Conservation (phyloP, 2,329 filamentous ascomycete genomes). For the Penicillium sp. region DNA sequence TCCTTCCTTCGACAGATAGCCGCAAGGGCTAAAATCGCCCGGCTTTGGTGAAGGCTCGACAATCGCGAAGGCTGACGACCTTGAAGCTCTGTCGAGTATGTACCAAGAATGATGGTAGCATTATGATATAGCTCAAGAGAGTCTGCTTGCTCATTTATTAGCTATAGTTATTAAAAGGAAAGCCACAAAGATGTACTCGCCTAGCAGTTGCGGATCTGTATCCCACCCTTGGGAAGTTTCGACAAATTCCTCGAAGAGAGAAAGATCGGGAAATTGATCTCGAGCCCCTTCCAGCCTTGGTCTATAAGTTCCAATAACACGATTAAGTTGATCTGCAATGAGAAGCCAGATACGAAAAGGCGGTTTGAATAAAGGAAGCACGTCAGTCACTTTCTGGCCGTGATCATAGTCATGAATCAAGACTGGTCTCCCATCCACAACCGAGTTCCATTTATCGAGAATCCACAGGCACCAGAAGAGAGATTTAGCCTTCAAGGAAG, state of each 20-base stretch:
- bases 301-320: conserved; percentile 1
- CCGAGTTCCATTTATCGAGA: conserved; percentile 29
- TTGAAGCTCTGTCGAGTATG: conserved; percentile 4
- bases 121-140: conserved; percentile 5
- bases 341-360: conserved; percentile 3
- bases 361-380: conserved; percentile 2
- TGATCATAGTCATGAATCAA: conserved; percentile 26
- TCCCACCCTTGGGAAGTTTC: neutral
- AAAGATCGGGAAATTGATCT: neutral
- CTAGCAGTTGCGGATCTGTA: neutral
- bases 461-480: conserved; percentile 31
- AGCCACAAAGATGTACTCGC: neutral
- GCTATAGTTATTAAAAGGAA: neutral
- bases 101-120: neutral
- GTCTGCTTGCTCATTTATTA: neutral
- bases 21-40: conserved; percentile 1
- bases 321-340: conserved; percentile 1
- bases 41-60: neutral
- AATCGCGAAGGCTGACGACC: neutral
- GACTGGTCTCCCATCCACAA: conserved; percentile 25
- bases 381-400: conserved; percentile 3
- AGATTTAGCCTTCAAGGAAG: conserved; percentile 1
- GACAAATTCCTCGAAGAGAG: neutral
- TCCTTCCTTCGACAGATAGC: conserved; percentile 1
- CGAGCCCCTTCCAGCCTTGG: neutral